Percentiles rank a stretch among this genome's conserved stretches.
phyloP scores from a whole-genome alignment of 2,329 filamentous ascomycete species.

The Periconia digitata region DNA sequence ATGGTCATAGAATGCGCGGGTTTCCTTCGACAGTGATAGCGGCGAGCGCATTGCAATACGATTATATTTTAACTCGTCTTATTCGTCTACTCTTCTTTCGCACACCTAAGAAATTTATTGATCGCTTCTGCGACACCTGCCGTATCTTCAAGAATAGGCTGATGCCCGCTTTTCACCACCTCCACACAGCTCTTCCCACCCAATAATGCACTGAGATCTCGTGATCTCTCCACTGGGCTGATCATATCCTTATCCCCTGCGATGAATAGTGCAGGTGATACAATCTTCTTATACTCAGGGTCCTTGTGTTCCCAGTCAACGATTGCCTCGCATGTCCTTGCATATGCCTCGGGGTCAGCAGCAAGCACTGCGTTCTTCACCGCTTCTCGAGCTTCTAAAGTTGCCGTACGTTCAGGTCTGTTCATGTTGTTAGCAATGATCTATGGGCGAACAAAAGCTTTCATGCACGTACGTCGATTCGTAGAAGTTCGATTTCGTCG shows the following conservation, averaged over 20 bases:
- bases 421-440: neutral
- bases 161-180: slow-evolving; percentile 7
- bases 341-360: slow-evolving; percentile 9
- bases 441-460: neutral
- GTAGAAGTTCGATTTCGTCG: slow-evolving; percentile 7
- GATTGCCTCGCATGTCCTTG: slow-evolving; percentile 12
- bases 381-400: slow-evolving; percentile 2
- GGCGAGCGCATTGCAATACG: neutral
- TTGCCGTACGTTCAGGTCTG: neutral
- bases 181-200: neutral
- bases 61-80: too few relatives aligned
- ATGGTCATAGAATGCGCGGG: neutral
- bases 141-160: slow-evolving; percentile 3
- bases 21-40: neutral
- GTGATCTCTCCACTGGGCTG: slow-evolving; percentile 2
- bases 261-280: slow-evolving; percentile 3
- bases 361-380: slow-evolving; percentile 3
- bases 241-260: slow-evolving; percentile 4
- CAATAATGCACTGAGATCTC: neutral
- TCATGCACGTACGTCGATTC: neutral
- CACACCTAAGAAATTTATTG: neutral
- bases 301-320: slow-evolving; percentile 7
- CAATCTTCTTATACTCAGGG: slow-evolving; percentile 6
- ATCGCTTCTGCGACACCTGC: neutral
- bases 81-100: too few relatives aligned